Evolutionary conservation across 495 filamentous ascomycete genomes (phyloP).

Genomic region (Talaromyces borbonicus): DNA sequence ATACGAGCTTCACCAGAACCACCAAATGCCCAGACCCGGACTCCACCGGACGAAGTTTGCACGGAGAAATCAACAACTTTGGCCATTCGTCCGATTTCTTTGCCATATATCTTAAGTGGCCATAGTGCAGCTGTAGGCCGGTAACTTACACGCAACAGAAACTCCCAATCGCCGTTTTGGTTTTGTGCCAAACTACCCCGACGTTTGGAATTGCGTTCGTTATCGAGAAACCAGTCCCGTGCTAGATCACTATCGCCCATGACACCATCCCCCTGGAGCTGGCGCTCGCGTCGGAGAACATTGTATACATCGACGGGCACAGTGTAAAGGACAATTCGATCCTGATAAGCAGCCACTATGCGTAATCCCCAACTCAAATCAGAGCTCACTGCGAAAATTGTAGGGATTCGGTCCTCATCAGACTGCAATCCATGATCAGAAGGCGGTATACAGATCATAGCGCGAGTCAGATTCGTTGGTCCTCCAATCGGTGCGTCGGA

Average conservation of each 20-base stretch:
- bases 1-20: slow-evolving; percentile 22
- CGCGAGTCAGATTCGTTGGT: slow-evolving; percentile 36
- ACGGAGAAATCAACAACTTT: slow-evolving; percentile 28
- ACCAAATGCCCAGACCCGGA: slow-evolving; percentile 31
- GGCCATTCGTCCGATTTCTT: slow-evolving; percentile 29
- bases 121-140: slow-evolving; percentile 28
- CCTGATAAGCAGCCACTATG: slow-evolving; percentile 50
- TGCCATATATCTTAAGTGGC: slow-evolving; percentile 35
- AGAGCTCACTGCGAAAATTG: slow-evolving; percentile 47
- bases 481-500: slow-evolving; percentile 53
- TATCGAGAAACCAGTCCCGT: slow-evolving; percentile 25
- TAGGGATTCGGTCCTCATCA: slow-evolving; percentile 33
- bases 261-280: slow-evolving; percentile 22
- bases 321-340: slow-evolving; percentile 49
- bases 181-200: slow-evolving; percentile 25
- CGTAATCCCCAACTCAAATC: slow-evolving; percentile 53
- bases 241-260: slow-evolving; percentile 29
- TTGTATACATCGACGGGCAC: slow-evolving; percentile 53
- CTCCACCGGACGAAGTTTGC: slow-evolving; percentile 26
- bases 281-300: slow-evolving; percentile 29
- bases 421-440: slow-evolving; percentile 24
- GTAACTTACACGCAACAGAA: slow-evolving; percentile 26
- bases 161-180: slow-evolving; percentile 33
- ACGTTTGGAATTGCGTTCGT: slow-evolving; percentile 18
- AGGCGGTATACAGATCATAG: slow-evolving; percentile 30